phyloP scores from a whole-genome alignment of 768 basidiomycete genomes.

The Mycena galericulata region DNA sequence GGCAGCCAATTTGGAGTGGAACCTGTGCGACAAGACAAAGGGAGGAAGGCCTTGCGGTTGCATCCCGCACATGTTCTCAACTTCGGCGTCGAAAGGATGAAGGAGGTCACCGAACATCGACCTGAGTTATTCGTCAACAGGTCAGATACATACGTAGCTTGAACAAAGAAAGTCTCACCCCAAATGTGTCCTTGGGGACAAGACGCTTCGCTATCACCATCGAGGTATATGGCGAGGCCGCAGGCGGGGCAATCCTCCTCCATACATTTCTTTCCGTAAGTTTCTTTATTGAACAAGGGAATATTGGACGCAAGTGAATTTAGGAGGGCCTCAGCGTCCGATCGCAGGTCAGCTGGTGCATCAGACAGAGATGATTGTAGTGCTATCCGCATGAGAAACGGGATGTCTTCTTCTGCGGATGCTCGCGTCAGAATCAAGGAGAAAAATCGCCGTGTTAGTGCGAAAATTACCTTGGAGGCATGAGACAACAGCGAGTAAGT shows the following conservation, averaged over 20 bases:
- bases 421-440: not conserved
- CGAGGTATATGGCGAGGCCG: conserved; percentile 65
- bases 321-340: conserved; percentile 34
- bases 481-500: conserved; percentile 50
- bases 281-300: conserved; percentile 15
- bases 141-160: not conserved
- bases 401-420: conserved; percentile 53
- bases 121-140: conserved; percentile 52
- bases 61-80: conserved; percentile 87
- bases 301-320: conserved; percentile 42
- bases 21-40: conserved; percentile 52
- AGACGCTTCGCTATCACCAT: conserved; percentile 68
- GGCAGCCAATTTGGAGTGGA: conserved; percentile 49
- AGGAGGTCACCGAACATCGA: conserved; percentile 84
- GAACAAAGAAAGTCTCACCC: conserved; percentile 58
- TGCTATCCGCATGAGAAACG: conserved; percentile 57
- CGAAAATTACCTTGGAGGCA: conserved; percentile 47
- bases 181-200: conserved; percentile 83
- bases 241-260: conserved; percentile 84
- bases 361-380: conserved; percentile 54
- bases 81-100: conserved; percentile 81
- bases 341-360: conserved; percentile 20
- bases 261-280: conserved; percentile 9
- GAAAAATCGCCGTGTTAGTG: not conserved
- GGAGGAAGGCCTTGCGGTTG: conserved; percentile 80